Evolutionary conservation across 1,284 basidiomycete species (phyloP).

Genomic region (Fomitopsis betulina): DNA sequence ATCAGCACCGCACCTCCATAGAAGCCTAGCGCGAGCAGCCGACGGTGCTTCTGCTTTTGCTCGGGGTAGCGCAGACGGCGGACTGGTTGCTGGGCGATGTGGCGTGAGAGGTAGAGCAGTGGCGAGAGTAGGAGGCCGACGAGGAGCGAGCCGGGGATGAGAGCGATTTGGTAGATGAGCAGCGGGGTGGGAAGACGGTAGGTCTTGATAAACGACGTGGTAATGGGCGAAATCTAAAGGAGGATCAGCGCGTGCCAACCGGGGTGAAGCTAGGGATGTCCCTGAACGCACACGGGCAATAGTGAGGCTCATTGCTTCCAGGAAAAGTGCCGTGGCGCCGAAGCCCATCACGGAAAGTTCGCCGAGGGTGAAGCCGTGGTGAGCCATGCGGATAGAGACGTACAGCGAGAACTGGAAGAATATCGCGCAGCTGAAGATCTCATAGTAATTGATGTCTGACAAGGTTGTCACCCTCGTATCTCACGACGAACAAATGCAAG

Average conservation of each 20-base stretch:
- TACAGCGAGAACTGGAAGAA: constrained; percentile 95
- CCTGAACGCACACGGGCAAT: constrained; percentile 60
- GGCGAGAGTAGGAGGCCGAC: constrained; percentile 94
- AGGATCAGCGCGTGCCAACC: constrained; percentile 1
- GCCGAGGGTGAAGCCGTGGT: constrained; percentile 92
- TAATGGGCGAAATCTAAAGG: constrained; percentile 69
- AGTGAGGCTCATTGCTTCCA: constrained; percentile 84
- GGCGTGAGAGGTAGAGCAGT: constrained; percentile 86
- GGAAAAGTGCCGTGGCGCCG: constrained; percentile 81
- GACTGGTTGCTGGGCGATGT: constrained; percentile 88
- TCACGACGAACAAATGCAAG: constrained; percentile 3
- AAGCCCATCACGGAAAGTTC: constrained; percentile 88
- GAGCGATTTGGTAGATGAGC: constrained; percentile 88
- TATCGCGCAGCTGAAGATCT: constrained; percentile 70
- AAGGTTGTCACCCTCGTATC: constrained; percentile 6
- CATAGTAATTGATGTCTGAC: constrained; percentile 74
- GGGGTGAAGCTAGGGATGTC: not conserved
- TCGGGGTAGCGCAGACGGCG: constrained; percentile 87
- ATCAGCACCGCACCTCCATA: constrained; percentile 78
- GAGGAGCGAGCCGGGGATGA: constrained; percentile 90
- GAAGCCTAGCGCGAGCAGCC: constrained; percentile 84
- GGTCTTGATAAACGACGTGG: constrained; percentile 87
- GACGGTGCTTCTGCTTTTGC: constrained; percentile 82
- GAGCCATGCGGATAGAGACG: constrained; percentile 83
- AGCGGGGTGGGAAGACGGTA: constrained; percentile 93